Evolutionary conservation across 306 rosid species (phyloP), one percentile per base, ranked within the genome.

Genomic region (Malus sylvestris): DNA sequence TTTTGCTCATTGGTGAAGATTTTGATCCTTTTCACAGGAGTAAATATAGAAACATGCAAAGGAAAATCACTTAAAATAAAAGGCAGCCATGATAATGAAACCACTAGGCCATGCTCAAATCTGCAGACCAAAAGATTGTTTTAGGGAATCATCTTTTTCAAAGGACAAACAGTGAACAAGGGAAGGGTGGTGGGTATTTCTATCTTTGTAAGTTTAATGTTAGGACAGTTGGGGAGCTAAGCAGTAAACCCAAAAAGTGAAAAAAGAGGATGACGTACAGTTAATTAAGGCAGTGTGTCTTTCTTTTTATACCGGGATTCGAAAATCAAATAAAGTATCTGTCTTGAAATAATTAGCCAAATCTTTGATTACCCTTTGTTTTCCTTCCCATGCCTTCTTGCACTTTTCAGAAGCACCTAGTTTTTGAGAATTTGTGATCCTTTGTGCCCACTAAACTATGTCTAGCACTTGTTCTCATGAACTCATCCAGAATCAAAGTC

Each of bases 381-480:
- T 4, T 10, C 16, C 9, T 19, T 45, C 59, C 62, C 81, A 20
- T 59, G 33, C 45, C 68, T 23, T 19, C 23, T 63, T 68, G 77
- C 66, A 75, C 90, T 85, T 85, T 87, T 81, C 83, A 15, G 81
- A 84, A 85, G 84, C 86, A 77, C 86, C 78, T 44, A 29, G 40
- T 68, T 51, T 63, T 68, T 61, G 51, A 83, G 49, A 72, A 33
- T 67, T 68, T 78, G 77, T 80, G 86, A 74, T 75, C 71, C 73
- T 18, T 68, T 76, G 85, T 68, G 87, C 89, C 89, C 93, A 86
- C 90, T 72, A 63, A 81, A 81, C 68, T 67, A 79, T 79, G 86
- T 72, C 82, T 77, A 77, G 76, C 75, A 73, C 75, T 80, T 85
- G 82, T 74, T 72, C 80, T 82, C 78, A 30, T 58, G 19, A 42